Base-by-base conservation (phyloP, 495 filamentous ascomycete species). In the Hypoxylon fragiforme region DNA sequence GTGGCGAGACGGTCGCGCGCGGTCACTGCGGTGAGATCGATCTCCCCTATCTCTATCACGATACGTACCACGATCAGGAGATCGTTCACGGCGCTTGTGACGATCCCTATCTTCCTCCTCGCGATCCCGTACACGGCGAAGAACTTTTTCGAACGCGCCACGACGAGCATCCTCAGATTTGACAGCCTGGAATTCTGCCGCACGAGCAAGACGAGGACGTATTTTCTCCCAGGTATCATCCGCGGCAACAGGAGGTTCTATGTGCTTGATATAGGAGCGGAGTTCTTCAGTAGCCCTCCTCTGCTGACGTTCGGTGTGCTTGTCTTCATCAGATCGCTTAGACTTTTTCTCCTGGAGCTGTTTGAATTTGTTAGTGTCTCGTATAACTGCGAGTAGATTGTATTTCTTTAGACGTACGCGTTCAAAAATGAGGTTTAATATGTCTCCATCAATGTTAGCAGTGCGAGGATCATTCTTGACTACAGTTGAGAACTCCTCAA, bases 121-220 rank as follows among this genome's bases (percentile, higher is more conserved):
- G 67, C 92, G 91, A 65, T 97, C 94, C 62, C 86, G 88, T 3
- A 96, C 73, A 44, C 94, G 90, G 31, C 90, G 87, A 50, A 97
- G 85, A 60, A 90, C 80, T 71, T 97, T 99, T 21, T 97, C 95
- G 65, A 96, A 97, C 8, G 91, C 95, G 47, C 81, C 77, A 20
- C 85, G 82, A 39, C 92, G 88, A 28, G 87, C 75, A 21, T 95
- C 90, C 16, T 97, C 94, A 7, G 86, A 82, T 43, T 88, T 79
- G 19, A 97, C 77, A 14, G 85, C 87, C 50, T 85, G 82, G 72
- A 87, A 99, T 66, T 97, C 94, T 9, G 91, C 83, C 22, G 81
- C 82, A 47, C 87, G 86, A 57, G 90, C 85, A 19, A 99, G 77
- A 22, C 89, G 83, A 26, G 85, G 79, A 44, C 84, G 85, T 15